Percentiles rank a stretch among this genome's conserved stretches.
phyloP scores from a whole-genome alignment of 1,284 basidiomycete genomes.

The Fomitiporia mediterranea region DNA sequence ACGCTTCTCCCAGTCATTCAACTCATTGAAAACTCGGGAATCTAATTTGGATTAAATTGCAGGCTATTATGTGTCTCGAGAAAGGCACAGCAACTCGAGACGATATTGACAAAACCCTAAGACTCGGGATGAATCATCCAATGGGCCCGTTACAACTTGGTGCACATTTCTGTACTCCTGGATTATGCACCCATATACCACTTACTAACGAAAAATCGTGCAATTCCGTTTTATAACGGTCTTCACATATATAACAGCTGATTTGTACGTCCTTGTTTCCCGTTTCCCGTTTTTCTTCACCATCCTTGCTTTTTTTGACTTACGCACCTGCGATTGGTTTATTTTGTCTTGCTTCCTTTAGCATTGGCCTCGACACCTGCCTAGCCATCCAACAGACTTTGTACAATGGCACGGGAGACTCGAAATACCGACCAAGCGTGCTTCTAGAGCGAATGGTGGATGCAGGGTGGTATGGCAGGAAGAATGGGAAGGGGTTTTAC shows the following conservation, averaged over 20 bases:
- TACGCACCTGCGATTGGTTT: not conserved
- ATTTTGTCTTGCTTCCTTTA: conserved; percentile 29
- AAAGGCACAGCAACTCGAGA: conserved; percentile 88
- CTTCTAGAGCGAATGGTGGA: conserved; percentile 94
- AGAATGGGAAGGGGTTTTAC: conserved; percentile 88
- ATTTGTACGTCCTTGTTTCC: conserved; percentile 63
- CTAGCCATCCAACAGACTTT: conserved; percentile 88
- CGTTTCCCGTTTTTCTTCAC: no score
- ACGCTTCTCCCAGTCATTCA: conserved; percentile 15
- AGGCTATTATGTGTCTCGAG: conserved; percentile 92
- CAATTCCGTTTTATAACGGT: no score
- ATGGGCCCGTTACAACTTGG: conserved; percentile 89
- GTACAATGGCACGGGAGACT: conserved; percentile 85
- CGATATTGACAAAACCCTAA: conserved; percentile 93
- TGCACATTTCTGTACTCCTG: no score
- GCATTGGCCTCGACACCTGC: conserved; percentile 91
- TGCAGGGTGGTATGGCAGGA: conserved; percentile 92
- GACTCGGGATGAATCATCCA: conserved; percentile 92
- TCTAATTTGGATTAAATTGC: conserved; percentile 33
- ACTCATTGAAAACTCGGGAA: no score
- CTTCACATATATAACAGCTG: conserved; percentile 48
- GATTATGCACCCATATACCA: no score
- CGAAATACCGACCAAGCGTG: conserved; percentile 94
- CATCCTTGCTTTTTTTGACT: not conserved
- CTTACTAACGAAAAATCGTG: no score